phyloP scores from a whole-genome alignment of 441 rosid species.

The Rhodomyrtus psidioides region DNA sequence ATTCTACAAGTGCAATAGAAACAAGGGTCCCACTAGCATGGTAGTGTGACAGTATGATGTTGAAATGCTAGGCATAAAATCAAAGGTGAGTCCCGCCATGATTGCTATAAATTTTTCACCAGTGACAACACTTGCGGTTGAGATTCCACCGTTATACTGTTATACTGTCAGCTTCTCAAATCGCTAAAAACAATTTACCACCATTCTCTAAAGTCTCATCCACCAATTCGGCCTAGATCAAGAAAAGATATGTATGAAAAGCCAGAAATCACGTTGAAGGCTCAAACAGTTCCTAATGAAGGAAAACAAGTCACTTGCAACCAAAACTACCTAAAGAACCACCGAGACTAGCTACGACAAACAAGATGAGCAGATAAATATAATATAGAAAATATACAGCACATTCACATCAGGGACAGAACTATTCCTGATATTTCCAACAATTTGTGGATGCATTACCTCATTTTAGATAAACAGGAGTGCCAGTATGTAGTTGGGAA shows the following conservation, averaged over 20 bases:
- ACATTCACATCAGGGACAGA: not conserved
- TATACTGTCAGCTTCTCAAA: no score
- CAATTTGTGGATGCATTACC: not conserved
- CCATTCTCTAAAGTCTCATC: not conserved
- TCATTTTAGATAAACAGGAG: not conserved
- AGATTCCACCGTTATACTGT: no score
- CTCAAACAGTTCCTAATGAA: not conserved
- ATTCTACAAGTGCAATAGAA: no score
- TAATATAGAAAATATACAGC: not conserved
- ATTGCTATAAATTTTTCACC: no score
- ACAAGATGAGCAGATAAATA: not conserved
- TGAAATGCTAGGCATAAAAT: no score
- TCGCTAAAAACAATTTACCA: not conserved
- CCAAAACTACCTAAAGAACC: not conserved
- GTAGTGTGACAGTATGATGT: no score
- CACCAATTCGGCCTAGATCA: not conserved
- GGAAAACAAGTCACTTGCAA: not conserved
- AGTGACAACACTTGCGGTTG: no score
- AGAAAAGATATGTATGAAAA: not conserved
- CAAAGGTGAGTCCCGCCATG: no score
- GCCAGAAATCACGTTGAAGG: not conserved
- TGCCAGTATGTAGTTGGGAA: not conserved
- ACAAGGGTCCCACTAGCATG: no score
- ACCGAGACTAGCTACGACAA: not conserved
- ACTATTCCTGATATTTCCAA: not conserved